Base-by-base conservation (phyloP, 2,329 filamentous ascomycete genomes). In the Aspergillus japonicus region DNA sequence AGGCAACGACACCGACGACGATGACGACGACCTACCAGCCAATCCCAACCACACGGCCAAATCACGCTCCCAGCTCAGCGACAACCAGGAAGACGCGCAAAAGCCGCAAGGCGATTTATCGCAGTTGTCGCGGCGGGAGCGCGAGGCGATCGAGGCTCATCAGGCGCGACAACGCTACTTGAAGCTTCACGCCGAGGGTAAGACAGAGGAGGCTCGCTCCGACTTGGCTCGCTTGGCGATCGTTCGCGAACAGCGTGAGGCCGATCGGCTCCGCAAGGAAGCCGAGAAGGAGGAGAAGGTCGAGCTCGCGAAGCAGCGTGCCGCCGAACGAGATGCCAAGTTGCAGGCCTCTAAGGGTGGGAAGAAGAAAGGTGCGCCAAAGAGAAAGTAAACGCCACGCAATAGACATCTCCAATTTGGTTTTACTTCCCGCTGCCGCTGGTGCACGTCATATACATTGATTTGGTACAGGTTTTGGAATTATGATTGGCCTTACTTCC, bases 121-220 rank as follows among this genome's bases (percentile, higher is more conserved):
- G 24, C 85, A 89, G 72, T 77, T 91, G 50, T 87, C 85, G 42
- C 82, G 89, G 53, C 83, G 87, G 31, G 89, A 91, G 80, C 80
- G 87, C 21, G 89, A 98, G 80, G 90, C 93, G 2, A 72, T 95
- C 35, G 90, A 96, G 79, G 93, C 93, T 1, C 88, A 89, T 64
- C 90, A 94, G 74, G 92, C 91, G 31, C 93, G 92, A 76, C 93
- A 96, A 81, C 85, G 88, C 67, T 97, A 96, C 73, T 86, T 92
- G 82, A 96, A 96, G 79, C 77, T 97, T 69, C 94, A 97, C 71
- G 91, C 92, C 59, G 90, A 92, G 72, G 94, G 94, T 71, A 98
- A 98, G 87, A 98, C 95, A 49, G 95, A 99, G 62, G 91, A 97
- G 82, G 93, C 94, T 51, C 89, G 91, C 75, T 89, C 91, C 5